Evolutionary conservation across 108 stramenopile genomes (phyloP).

Genomic region (Fistulifera pelliculosa): DNA sequence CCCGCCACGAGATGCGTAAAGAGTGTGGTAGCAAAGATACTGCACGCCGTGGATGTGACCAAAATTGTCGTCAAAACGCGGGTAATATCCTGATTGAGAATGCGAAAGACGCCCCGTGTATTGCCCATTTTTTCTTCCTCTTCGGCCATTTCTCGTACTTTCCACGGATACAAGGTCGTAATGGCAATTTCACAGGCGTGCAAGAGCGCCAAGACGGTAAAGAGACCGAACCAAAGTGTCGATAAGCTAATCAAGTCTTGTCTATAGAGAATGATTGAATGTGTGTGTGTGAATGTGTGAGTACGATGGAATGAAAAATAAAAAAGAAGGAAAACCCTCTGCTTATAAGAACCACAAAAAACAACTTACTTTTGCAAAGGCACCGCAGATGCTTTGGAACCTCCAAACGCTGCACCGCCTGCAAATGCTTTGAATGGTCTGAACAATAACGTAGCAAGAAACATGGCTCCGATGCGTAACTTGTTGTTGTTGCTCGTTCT

Average conservation of each 20-base stretch:
- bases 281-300: no score
- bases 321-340: no score
- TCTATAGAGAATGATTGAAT: no score
- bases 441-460: no score
- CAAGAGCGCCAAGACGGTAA: constrained; percentile 60
- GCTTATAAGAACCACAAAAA: no score
- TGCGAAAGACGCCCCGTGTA: constrained; percentile 67
- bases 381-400: no score
- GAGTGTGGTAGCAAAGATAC: constrained; percentile 70
- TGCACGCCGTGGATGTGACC: constrained; percentile 87
- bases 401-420: no score
- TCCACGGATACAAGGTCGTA: constrained; percentile 96
- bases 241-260: constrained; percentile 25
- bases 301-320: no score
- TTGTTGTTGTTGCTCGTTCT: no score
- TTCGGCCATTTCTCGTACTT: constrained; percentile 92
- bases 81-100: constrained; percentile 90
- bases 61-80: constrained; percentile 90
- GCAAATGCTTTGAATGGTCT: no score
- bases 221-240: constrained; percentile 41
- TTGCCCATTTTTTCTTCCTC: constrained; percentile 80
- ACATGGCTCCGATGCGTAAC: no score
- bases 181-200: constrained; percentile 95
- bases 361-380: no score
- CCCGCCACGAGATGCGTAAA: constrained; percentile 81